Base-by-base conservation (phyloP, 2,329 filamentous ascomycete species). In the Annulohypoxylon truncatum region DNA sequence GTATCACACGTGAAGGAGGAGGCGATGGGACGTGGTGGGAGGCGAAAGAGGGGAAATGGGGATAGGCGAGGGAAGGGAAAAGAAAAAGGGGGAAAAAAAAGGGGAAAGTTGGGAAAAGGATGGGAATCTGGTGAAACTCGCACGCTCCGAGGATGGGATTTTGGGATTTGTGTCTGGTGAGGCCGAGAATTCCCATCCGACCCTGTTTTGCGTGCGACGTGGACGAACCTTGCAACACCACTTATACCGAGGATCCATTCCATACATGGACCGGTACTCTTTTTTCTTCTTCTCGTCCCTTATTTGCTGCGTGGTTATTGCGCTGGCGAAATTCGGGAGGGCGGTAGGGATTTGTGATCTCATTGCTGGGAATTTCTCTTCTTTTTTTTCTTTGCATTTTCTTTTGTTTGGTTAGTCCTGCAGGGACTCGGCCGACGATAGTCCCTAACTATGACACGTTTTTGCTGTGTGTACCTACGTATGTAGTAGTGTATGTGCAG, bases 121-220 rank as follows among this genome's bases (percentile, higher is more conserved):
- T 65, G 64, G 61, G n/a, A 67, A 54, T 65, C 42, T 61, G 52
- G 64, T 61, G 63, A 64, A 66, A 64, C 47, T 51, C 56, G 59
- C 59, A 58, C 40, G 35, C 53, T 29, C 29, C 44, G 50, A 54
- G 31, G 8, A 69, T 69, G 67, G 67, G 67, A 69, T 38, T 68
- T 56, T 31, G 28, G 33, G 12, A 53, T 48, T 50, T 28, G 42
- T 38, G 8, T 15, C 28, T 15, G 20, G 31, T 24, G 50, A 38
- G 22, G 26, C 22, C 28, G 24, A 54, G 46, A 64, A 57, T 68
- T 63, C 55, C 51, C 63, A 66, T 68, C 54, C 33, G 20, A 33
- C 38, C 26, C 29, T 18, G 15, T 22, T 48, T 46, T 15, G 8
- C 2, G n/a, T 26, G 42, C 42, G 20, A n/a, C 20, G 42, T 52